Conservation (phyloP, 352 stramenopile species). For the Phytophthora pluvialis region DNA sequence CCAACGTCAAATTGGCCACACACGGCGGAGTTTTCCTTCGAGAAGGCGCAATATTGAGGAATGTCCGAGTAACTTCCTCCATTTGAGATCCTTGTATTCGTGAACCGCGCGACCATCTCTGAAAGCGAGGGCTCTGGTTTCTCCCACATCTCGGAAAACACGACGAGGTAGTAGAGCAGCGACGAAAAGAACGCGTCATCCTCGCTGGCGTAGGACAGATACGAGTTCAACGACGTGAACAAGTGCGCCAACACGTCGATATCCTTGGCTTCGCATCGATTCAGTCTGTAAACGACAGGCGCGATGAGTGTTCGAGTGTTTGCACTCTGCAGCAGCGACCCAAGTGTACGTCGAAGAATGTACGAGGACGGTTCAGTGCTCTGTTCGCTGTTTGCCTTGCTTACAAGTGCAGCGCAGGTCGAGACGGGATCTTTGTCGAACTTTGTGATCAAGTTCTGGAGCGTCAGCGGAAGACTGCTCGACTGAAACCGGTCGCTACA, state of each 20-base stretch:
- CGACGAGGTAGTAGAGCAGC: constrained; percentile 51
- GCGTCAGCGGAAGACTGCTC: constrained; percentile 19
- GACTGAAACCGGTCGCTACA: constrained; percentile 32
- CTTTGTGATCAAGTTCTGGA: constrained; percentile 27
- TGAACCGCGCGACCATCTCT: constrained; percentile 36
- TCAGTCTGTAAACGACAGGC: constrained; percentile 43
- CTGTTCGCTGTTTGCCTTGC: neutral
- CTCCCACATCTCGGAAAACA: constrained; percentile 66
- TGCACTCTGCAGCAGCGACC: constrained; percentile 33
- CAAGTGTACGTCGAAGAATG: constrained; percentile 33
- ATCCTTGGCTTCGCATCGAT: constrained; percentile 44
- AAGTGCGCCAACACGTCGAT: constrained; percentile 35
- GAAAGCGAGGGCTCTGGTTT: constrained; percentile 25
- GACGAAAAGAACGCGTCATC: constrained; percentile 39
- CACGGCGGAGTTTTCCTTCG: constrained; percentile 43
- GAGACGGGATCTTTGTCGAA: constrained; percentile 36
- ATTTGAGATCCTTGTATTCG: constrained; percentile 26
- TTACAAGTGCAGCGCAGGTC: constrained; percentile 36
- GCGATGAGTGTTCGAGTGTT: constrained; percentile 42
- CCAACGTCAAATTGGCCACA: constrained; percentile 34
- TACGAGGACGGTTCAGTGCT: constrained; percentile 30
- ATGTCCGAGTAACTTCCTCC: constrained; percentile 32
- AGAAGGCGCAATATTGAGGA: constrained; percentile 60
- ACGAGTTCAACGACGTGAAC: constrained; percentile 16
- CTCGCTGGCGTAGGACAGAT: constrained; percentile 6